These are phyloP conservation scores for Centrapalus pauciflorus DNA, from an alignment of 129 eudicot genomes.

Conservation along the genomic window DNA sequence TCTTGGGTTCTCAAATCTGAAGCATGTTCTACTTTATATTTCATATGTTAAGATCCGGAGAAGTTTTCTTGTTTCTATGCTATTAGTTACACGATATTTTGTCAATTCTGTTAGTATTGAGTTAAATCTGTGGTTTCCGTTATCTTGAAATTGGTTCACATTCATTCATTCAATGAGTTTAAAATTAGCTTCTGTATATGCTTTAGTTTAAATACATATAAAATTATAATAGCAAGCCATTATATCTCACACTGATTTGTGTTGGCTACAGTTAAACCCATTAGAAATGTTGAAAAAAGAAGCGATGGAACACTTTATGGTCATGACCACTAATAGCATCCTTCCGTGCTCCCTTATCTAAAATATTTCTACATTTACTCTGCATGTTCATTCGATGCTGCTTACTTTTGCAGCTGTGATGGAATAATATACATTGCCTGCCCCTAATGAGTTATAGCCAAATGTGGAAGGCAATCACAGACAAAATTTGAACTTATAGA, in stretches of 20 bases:
- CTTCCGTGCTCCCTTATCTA: neutral
- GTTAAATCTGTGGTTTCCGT: neutral
- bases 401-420: neutral
- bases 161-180: neutral
- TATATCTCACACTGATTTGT: neutral
- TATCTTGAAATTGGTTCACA: neutral
- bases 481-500: neutral
- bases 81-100: neutral
- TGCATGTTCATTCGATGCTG: too few species aligned
- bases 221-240: neutral
- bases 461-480: neutral
- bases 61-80: neutral
- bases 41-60: neutral
- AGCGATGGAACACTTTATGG: neutral
- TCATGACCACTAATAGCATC: neutral
- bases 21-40: neutral
- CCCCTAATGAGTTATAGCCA: neutral
- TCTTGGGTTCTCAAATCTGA: constrained; percentile 19
- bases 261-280: neutral
- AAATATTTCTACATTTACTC: neutral
- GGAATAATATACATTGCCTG: neutral
- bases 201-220: neutral
- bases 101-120: neutral
- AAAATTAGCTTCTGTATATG: neutral
- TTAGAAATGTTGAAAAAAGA: neutral